phyloP scores from a whole-genome alignment of 2,329 filamentous ascomycete species.

The Botrytis sinoallii region DNA sequence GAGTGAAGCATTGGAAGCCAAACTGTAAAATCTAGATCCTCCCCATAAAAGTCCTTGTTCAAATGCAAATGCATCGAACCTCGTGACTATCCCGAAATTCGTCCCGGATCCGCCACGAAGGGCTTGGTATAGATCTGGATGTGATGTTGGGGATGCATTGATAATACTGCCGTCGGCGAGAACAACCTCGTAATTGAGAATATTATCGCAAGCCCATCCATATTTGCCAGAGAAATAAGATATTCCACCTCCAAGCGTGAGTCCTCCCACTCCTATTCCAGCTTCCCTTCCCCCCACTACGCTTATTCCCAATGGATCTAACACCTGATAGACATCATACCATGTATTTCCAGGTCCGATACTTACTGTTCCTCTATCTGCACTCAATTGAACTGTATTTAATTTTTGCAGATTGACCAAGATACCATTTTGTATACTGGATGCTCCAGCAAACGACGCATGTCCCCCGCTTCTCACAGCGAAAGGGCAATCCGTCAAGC shows the following conservation, averaged over 20 bases:
- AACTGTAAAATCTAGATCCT: slow-evolving; percentile 22
- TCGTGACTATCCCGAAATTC: slow-evolving; percentile 38
- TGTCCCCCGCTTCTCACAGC: slow-evolving; percentile 31
- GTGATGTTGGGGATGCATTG: slow-evolving; percentile 30
- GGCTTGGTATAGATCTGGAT: slow-evolving; percentile 38
- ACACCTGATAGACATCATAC: slow-evolving; percentile 39
- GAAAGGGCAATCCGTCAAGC: slow-evolving; percentile 21
- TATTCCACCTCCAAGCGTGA: slow-evolving; percentile 30
- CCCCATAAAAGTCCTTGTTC: slow-evolving; percentile 27
- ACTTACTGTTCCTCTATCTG: slow-evolving; percentile 32
- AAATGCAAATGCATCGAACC: slow-evolving; percentile 45
- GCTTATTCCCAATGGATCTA: slow-evolving; percentile 37
- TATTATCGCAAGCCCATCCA: slow-evolving; percentile 29
- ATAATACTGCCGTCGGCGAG: slow-evolving; percentile 35
- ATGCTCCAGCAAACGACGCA: slow-evolving; percentile 42
- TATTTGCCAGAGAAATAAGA: slow-evolving; percentile 28
- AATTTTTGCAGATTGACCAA: slow-evolving; percentile 45
- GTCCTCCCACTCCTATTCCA: slow-evolving; percentile 27
- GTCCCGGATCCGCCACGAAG: slow-evolving; percentile 37
- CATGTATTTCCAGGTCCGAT: slow-evolving; percentile 41
- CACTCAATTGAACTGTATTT: slow-evolving; percentile 30
- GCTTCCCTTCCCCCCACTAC: slow-evolving; percentile 41
- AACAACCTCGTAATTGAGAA: slow-evolving; percentile 33
- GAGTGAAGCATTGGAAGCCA: slow-evolving; percentile 16
- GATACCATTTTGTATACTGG: slow-evolving; percentile 50